These are phyloP conservation scores for Linum usitatissimum DNA, from an alignment of 345 rosid genomes.

Conservation along the genomic window DNA sequence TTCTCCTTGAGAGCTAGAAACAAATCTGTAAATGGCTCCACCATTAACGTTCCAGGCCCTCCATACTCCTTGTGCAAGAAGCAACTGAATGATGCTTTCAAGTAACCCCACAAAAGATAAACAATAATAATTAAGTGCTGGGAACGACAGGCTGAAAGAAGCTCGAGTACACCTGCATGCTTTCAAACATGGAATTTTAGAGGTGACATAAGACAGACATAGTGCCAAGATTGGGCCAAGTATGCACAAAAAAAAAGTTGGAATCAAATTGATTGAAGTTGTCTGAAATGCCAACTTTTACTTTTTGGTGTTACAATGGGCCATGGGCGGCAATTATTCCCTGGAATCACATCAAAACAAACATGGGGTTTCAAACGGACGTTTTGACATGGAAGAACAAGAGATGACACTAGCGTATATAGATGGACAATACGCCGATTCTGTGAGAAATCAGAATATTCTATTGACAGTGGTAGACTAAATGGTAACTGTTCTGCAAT, in stretches of 20 bases:
- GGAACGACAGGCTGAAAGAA: conserved; percentile 1
- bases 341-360: conserved; percentile 22
- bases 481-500: no score
- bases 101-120: neutral
- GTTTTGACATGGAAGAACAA: conserved; percentile 6
- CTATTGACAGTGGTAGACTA: no score
- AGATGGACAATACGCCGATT: no score
- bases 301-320: conserved; percentile 12
- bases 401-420: neutral
- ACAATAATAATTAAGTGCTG: neutral
- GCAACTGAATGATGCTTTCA: neutral
- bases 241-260: conserved; percentile 15
- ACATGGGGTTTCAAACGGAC: neutral
- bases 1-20: conserved; percentile 28
- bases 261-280: conserved; percentile 19
- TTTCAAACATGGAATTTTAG: conserved; percentile 4
- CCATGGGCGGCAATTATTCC: conserved; percentile 25
- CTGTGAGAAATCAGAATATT: no score
- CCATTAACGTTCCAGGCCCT: conserved; percentile 12
- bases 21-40: conserved; percentile 38
- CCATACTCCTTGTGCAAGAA: neutral
- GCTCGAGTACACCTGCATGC: neutral
- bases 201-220: conserved; percentile 6
- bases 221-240: conserved; percentile 19
- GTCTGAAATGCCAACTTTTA: conserved; percentile 13